Base-by-base conservation (phyloP, 2,329 filamentous ascomycete species). In the Penicillium rolfsii region DNA sequence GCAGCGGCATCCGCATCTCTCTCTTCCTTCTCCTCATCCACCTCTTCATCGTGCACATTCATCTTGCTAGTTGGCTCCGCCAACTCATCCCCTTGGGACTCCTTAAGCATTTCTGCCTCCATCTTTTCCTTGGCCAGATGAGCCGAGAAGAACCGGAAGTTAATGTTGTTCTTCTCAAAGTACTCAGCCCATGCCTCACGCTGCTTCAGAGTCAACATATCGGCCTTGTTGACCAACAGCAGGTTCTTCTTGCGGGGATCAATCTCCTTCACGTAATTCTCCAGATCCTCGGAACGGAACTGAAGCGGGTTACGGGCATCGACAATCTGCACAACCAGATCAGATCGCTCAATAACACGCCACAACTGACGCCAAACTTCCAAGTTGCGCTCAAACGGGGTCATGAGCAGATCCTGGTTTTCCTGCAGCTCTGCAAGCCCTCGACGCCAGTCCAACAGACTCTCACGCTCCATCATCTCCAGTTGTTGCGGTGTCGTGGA, bases 331-430 rank as follows among this genome's bases (percentile, higher is more conserved):
- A 99, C 95, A 3, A 99, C 87, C 43, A 99, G 81, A 76, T 99
- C 95, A 16, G 93, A 97, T 63, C 95, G 85, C 82, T 99, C 95
- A 71, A 99, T 97, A 60, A 99, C 95, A 80, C 95, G 87, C 95
- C 95, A 99, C 70, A 99, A 75, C 78, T 99, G 95, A 74, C 95
- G 88, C 95, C 95, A 99, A 30, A 99, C 95, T 73, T 99, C 96
- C 63, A 99, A 74, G 74, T 99, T 99, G 61, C 95, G 87, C 83
- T 99, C 95, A 72, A 99, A 99, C 0, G 95, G 95, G 0, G 95
- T 99, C 91, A 99, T 93, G 57, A 99, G 85, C 58, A 99, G 79
- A 75, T 99, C 95, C 60, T 97, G 89, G 71, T 91, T 92, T 80
- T 99, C 94, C 73, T 97, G 91, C 57, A 99, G 79, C 76, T 98